Evolutionary conservation across 768 basidiomycete genomes (phyloP), one percentile per base, ranked within the genome.

Genomic region (Mycena rebaudengoi): DNA sequence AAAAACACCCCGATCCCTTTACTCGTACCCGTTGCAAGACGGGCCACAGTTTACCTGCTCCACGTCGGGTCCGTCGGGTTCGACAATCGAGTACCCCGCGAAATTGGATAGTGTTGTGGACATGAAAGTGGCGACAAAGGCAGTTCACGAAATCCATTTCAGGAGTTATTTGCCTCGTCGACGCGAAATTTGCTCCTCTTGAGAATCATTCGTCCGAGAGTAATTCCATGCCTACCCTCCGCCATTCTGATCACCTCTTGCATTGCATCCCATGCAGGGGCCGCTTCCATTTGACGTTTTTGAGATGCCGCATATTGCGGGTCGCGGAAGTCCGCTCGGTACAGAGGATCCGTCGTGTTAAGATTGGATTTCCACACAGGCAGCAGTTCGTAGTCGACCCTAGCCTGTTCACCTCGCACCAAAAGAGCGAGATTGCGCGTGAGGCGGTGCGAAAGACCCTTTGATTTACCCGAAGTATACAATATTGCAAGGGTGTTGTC

Each of bases 401-500:
- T 74, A 37, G 65, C 57, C 65, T 74, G 81, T 74, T 81, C 74
- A 35, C 69, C 67, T 54, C 70, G 78, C 29, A 79, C 67, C 50
- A 86, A 66, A 21, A 79, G 71, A 11, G 75, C 74, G 13, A 90
- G 74, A 68, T 91, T 91, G 18, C 83, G 83, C 7, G 88, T 87
- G 7, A 87, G 67, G 59, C 76, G 77, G 70, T 91, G 88, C 12
- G 90, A 74, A 14, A 90, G 75, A 14, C 91, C 91, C 26, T 89
- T 85, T 32, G 86, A 83, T 60, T 80, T 79, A 4, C 85, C 83
- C n/a, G 91, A 88, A 26, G 80, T 85, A 74, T 86, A 82, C 45
- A 93, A 72, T 10, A 93, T 66, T 30, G 81, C 79, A 39, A 93
- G 79, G 0, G 91, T 91, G 61, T 81, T 83, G 69, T 93, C 91